Conservation (phyloP, 169 alveolate genomes). For the Pseudocohnilembus persalinus region DNA sequence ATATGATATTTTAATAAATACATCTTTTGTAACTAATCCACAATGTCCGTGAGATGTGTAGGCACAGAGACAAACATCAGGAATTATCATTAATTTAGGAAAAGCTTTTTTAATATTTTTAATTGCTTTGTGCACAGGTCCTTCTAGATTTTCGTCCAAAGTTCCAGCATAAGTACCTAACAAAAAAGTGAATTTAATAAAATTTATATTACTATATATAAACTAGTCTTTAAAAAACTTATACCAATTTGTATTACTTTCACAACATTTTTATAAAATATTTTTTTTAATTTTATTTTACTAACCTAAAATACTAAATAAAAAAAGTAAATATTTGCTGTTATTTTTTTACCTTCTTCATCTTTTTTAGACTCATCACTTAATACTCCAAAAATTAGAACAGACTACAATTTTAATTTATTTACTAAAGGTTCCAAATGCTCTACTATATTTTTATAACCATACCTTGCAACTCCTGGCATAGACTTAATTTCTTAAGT, state of each 20-base stretch:
- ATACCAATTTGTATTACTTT: no score
- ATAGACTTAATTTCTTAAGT: constrained; percentile 55
- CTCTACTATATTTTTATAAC: constrained; percentile 49
- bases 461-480: constrained; percentile 57
- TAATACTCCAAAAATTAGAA: constrained; percentile 33
- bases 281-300: no score
- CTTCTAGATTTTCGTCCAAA: constrained; percentile 13
- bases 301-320: no score
- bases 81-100: constrained; percentile 43
- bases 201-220: neutral
- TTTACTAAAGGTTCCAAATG: constrained; percentile 42
- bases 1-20: constrained; percentile 26
- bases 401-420: constrained; percentile 33
- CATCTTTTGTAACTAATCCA: constrained; percentile 43
- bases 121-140: constrained; percentile 52
- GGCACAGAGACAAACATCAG: constrained; percentile 70
- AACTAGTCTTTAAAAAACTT: no score
- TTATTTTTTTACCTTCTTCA: constrained; percentile 5
- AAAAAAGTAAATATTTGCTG: neutral
- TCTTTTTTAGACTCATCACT: constrained; percentile 26
- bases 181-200: neutral
- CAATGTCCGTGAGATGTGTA: constrained; percentile 71
- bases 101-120: constrained; percentile 28
- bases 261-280: no score
- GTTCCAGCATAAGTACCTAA: constrained; percentile 36